Conservation (phyloP, 2,329 filamentous ascomycete genomes). For the Stachybotrys elegans region DNA sequence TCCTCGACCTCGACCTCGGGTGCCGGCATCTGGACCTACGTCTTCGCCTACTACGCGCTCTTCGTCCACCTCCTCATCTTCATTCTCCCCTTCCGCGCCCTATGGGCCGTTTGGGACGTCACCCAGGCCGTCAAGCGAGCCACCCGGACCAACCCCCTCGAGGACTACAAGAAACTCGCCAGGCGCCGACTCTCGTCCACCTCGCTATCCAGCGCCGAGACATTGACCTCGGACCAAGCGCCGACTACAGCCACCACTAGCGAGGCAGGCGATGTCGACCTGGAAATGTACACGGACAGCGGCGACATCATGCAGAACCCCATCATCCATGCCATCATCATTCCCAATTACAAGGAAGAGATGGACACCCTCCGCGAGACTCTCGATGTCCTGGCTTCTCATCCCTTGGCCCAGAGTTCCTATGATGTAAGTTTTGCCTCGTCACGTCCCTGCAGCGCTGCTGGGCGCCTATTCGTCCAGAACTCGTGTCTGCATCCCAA, state of each 20-base stretch:
- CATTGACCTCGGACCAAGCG: constrained; percentile 37
- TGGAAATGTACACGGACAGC: constrained; percentile 39
- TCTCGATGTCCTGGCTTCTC: constrained; percentile 62
- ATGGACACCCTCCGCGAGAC: constrained; percentile 64
- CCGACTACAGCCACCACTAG: constrained; percentile 42
- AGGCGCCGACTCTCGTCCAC: constrained; percentile 48
- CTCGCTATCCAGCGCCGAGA: constrained; percentile 53
- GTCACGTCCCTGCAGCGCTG: background rate
- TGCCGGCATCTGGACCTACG: constrained; percentile 43
- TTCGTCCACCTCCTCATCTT: constrained; percentile 61
- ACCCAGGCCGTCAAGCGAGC: constrained; percentile 44
- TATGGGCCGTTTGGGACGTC: constrained; percentile 56
- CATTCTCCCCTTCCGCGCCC: constrained; percentile 57
- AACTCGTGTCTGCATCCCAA: too few relatives aligned
- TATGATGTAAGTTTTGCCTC: constrained; percentile 61
- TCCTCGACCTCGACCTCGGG: constrained; percentile 28
- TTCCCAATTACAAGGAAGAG: constrained; percentile 73
- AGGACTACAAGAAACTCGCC: constrained; percentile 39
- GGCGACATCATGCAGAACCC: constrained; percentile 34
- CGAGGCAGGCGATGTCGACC: constrained; percentile 46
- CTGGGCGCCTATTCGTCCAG: too few relatives aligned
- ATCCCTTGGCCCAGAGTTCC: constrained; percentile 55
- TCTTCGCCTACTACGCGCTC: constrained; percentile 62
- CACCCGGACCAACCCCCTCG: constrained; percentile 38
- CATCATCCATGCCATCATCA: constrained; percentile 61